Conservation (phyloP, 148 eudicot species). For the Pouteria glomerata region DNA sequence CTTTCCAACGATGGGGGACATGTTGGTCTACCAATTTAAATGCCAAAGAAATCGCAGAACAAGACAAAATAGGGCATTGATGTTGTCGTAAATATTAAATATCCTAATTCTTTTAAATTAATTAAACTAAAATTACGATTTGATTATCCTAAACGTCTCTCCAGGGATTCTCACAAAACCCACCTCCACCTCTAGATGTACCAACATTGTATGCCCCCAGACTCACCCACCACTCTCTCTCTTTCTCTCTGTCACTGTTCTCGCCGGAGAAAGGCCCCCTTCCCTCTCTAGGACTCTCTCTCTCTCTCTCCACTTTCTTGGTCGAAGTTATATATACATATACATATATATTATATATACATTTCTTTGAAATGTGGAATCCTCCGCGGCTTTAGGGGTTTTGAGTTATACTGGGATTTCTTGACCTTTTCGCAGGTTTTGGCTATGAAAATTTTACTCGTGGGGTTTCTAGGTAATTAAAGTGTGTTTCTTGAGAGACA, state of each 20-base stretch:
- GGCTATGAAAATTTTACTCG: background rate
- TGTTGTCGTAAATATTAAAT: background rate
- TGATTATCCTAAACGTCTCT: too few species aligned
- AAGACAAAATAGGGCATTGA: background rate
- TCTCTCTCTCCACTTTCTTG: slow-evolving; percentile 14
- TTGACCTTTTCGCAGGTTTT: slow-evolving; percentile 26
- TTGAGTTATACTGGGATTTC: slow-evolving; percentile 25
- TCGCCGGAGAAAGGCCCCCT: slow-evolving; percentile 10
- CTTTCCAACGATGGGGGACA: too few species aligned
- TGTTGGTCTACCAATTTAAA: too few species aligned
- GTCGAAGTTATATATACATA: background rate
- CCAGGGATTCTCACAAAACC: slow-evolving; percentile 42
- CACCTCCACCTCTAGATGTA: slow-evolving; percentile 4
- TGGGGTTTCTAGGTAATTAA: slow-evolving; percentile 13
- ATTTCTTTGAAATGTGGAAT: slow-evolving; percentile 18
- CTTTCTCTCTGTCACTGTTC: slow-evolving; percentile 10
- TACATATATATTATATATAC: slow-evolving; percentile 16
- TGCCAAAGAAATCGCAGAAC: background rate
- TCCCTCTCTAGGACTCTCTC: background rate
- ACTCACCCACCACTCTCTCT: slow-evolving; percentile 27
- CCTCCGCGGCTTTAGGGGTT: slow-evolving; percentile 12
- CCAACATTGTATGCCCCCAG: slow-evolving; percentile 8
- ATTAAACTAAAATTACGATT: too few species aligned
- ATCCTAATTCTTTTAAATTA: too few species aligned
- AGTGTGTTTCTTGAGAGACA: slow-evolving; percentile 18